These are phyloP conservation scores for Bromus sterilis DNA, from an alignment of 176 grass and related monocot species.

Conservation along the genomic window DNA sequence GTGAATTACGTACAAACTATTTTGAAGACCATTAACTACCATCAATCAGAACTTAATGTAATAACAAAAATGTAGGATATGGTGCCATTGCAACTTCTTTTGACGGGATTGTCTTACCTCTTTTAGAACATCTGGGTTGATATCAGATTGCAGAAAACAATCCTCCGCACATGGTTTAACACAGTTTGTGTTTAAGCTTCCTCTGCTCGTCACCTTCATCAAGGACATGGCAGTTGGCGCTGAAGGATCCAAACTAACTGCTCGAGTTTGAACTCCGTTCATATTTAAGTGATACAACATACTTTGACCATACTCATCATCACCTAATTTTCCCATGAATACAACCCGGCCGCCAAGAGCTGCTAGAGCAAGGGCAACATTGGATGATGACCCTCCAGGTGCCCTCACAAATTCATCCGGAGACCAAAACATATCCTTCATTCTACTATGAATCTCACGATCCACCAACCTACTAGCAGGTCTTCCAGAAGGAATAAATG, in stretches of 20 bases:
- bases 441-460: constrained; percentile 61
- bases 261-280: constrained; percentile 61
- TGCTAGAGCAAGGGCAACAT: constrained; percentile 71
- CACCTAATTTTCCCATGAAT: constrained; percentile 92
- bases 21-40: neutral
- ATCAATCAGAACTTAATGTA: neutral
- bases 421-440: constrained; percentile 73
- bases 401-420: constrained; percentile 67
- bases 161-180: constrained; percentile 61
- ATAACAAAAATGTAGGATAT: neutral
- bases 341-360: constrained; percentile 50
- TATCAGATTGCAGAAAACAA: constrained; percentile 59
- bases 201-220: constrained; percentile 55
- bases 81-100: neutral
- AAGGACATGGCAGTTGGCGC: constrained; percentile 49
- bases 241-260: constrained; percentile 42
- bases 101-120: constrained; percentile 36
- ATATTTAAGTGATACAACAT: constrained; percentile 54
- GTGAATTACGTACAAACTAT: neutral
- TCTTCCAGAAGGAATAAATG: constrained; percentile 78
- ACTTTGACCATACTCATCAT: constrained; percentile 63
- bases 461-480: constrained; percentile 66
- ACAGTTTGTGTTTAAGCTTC: constrained; percentile 44
- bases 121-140: constrained; percentile 66
- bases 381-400: constrained; percentile 67